Evolutionary conservation across 495 filamentous ascomycete genomes (phyloP).

Genomic region (Stereocaulon alpinum): DNA sequence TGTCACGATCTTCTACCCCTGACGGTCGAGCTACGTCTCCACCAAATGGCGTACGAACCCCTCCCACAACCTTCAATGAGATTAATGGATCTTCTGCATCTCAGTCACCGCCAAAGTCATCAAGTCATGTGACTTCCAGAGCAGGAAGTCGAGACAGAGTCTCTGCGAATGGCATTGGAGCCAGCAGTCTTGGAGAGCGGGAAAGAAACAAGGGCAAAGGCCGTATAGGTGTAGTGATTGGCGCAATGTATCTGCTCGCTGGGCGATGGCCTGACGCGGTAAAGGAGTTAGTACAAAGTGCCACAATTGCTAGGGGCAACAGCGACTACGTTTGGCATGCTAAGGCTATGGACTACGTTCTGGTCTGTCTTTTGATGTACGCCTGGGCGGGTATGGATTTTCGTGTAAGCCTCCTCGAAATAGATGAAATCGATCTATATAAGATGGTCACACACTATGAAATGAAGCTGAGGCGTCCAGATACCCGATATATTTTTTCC

Average conservation of each 20-base stretch:
- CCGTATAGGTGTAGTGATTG: conserved; percentile 69
- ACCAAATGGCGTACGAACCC: conserved; percentile 37
- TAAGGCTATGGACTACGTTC: conserved; percentile 81
- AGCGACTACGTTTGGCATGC: conserved; percentile 96
- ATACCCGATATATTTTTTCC: conserved; percentile 56
- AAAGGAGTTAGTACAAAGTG: conserved; percentile 73
- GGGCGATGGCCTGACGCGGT: conserved; percentile 86
- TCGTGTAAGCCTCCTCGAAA: conserved; percentile 42
- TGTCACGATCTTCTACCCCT: conserved; percentile 42
- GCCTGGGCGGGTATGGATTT: conserved; percentile 83
- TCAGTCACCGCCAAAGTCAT: conserved; percentile 11
- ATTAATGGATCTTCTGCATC: background rate
- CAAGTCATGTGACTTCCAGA: conserved; percentile 24
- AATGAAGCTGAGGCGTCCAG: conserved; percentile 27
- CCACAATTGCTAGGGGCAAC: conserved; percentile 61
- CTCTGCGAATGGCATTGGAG: conserved; percentile 75
- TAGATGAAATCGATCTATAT: conserved; percentile 10
- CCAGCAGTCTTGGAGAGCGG: conserved; percentile 59
- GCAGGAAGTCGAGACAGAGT: conserved; percentile 62
- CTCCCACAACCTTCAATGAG: conserved; percentile 64
- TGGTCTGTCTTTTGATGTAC: conserved; percentile 72
- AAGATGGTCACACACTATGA: background rate
- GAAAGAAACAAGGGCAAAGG: conserved; percentile 75
- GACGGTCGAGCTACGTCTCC: conserved; percentile 38
- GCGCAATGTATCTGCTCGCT: conserved; percentile 75